Evolutionary conservation across 2,329 filamentous ascomycete genomes (phyloP), one percentile per base, ranked within the genome.

Genomic region (Alternaria brassicicola): DNA sequence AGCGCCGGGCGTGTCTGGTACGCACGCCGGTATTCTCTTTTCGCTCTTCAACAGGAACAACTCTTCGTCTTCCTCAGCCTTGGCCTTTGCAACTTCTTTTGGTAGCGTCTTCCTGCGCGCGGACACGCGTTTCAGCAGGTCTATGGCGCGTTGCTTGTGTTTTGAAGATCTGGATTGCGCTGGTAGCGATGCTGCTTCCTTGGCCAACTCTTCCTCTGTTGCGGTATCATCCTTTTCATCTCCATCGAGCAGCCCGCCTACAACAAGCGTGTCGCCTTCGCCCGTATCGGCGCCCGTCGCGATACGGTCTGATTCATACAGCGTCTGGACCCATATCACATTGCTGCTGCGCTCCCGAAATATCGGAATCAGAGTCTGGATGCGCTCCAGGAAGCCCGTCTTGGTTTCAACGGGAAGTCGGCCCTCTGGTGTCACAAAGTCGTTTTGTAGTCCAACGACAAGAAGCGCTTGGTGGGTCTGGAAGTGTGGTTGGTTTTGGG

Each of bases 361-460:
- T 15, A 85, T 85, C 10, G 85, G 84, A 39, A 89, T 88, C 2
- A 98, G 81, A 6, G 84, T 78, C 19, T 87, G 80, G 39, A 93
- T 85, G 26, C 86, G 86, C 36, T 89, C 83, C 42, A 95, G 76
- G 61, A 93, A 91, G 9, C 86, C 85, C 4, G 84, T 78, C 3
- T 88, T 86, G 41, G 86, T 83, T 33, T 81, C 80, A 49, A 93
- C 86, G 12, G 87, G 84, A 19, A 97, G 78, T 25, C 87, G 85
- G 53, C 91, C 90, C 49, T 86, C 83, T 1, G 85, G 79, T 6
- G 86, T 83, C 57, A 96, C 80, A 70, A 98, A 97, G 75, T 97
- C 94, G 69, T 96, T 92, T 73, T 98, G 95, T 33, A 96, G 86
- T 70, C 97, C 94, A 63, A 97, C 84, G 17, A 96, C 80, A 19